Evolutionary conservation across 1,284 basidiomycete species (phyloP).

Genomic region (Sphaerobolus stellatus): DNA sequence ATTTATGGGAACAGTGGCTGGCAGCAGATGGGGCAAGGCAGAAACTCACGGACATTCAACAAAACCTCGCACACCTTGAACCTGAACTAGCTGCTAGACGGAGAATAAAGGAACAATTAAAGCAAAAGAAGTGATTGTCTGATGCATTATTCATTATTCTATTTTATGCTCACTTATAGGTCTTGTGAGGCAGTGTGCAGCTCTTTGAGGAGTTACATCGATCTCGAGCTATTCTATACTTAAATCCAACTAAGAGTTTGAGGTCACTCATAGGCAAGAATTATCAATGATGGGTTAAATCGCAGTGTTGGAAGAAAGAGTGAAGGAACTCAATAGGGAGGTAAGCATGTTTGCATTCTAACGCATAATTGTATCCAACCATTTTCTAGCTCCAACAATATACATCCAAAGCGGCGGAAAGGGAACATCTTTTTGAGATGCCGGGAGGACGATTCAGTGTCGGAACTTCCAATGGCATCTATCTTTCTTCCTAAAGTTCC

Average conservation of each 20-base stretch:
- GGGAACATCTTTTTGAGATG: constrained; percentile 10
- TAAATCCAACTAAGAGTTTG: not conserved
- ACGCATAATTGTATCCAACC: too few relatives aligned
- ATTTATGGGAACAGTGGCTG: too few relatives aligned
- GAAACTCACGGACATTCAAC: too few relatives aligned
- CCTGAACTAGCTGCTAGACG: too few relatives aligned
- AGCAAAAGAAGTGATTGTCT: too few relatives aligned
- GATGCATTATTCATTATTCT: too few relatives aligned
- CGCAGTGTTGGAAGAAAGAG: not conserved
- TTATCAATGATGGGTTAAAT: not conserved
- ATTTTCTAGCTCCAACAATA: not conserved
- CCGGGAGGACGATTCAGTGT: not conserved
- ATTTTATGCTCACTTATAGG: too few relatives aligned
- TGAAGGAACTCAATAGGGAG: not conserved
- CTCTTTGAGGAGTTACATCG: not conserved
- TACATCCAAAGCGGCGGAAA: constrained; percentile 6
- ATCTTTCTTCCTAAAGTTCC: not conserved
- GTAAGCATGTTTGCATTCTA: constrained; percentile 1
- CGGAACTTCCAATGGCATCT: not conserved
- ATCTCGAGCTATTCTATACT: not conserved
- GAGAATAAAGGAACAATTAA: too few relatives aligned
- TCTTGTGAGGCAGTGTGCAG: too few relatives aligned
- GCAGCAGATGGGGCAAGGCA: too few relatives aligned
- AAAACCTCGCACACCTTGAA: too few relatives aligned
- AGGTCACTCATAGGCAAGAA: constrained; percentile 1